A percentile compares a stretch with the other conserved stretches of the same genome.
Conservation (phyloP, 352 stramenopile species). For the Globisporangium solare region DNA sequence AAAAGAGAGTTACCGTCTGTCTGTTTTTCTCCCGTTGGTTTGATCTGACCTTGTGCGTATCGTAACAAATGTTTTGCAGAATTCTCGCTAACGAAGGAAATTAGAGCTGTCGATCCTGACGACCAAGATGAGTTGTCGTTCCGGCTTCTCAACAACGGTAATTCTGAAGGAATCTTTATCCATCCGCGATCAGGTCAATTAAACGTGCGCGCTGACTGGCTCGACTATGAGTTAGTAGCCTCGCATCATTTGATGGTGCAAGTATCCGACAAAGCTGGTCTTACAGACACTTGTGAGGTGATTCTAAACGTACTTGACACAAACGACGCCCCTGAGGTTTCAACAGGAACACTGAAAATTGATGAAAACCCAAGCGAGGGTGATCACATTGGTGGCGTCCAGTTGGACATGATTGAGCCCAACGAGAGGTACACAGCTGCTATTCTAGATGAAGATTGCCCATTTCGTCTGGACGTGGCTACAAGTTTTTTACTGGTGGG, state of each 20-base stretch:
- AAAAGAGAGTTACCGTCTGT: too few relatives aligned
- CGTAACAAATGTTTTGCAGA: background rate
- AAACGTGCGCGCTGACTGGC: slow-evolving; percentile 21
- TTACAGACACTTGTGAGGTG: slow-evolving; percentile 5
- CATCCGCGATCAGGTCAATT: slow-evolving; percentile 19
- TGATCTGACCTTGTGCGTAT: background rate
- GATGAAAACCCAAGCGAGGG: slow-evolving; percentile 6
- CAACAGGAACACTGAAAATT: background rate
- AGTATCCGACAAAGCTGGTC: slow-evolving; percentile 18
- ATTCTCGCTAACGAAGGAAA: background rate
- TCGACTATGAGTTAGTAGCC: slow-evolving; percentile 24
- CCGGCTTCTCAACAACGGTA: slow-evolving; percentile 14
- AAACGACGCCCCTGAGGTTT: slow-evolving; percentile 9
- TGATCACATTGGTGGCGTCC: background rate
- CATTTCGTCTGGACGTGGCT: slow-evolving; percentile 15
- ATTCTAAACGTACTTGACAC: background rate
- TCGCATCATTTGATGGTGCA: slow-evolving; percentile 16
- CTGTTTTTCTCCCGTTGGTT: background rate
- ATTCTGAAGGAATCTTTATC: slow-evolving; percentile 23
- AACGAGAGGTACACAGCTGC: slow-evolving; percentile 11
- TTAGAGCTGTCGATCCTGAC: slow-evolving; percentile 7
- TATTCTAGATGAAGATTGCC: slow-evolving; percentile 17
- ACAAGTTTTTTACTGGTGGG: slow-evolving; percentile 4
- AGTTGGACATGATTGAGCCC: slow-evolving; percentile 4
- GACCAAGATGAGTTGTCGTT: slow-evolving; percentile 14